Base-by-base conservation (phyloP, 495 filamentous ascomycete species). In the Mytilinidion resinicola region DNA sequence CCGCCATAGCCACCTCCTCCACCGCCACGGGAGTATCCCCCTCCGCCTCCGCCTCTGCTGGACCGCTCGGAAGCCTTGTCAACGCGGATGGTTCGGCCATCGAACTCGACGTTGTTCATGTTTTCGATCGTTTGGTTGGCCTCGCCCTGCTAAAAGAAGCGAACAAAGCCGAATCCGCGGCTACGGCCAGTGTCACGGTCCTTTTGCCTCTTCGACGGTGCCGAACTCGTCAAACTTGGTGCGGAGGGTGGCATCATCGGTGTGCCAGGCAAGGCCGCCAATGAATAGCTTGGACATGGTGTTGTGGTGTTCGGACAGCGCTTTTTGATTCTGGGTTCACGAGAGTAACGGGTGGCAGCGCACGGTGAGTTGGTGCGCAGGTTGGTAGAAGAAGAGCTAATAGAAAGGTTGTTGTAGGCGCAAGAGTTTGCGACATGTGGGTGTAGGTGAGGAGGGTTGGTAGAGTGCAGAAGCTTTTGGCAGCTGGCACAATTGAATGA, bases 61-160 rank as follows among this genome's bases (percentile, higher is more conserved):
- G 81, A 78, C 64, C 85, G 85, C 72, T 97, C 90, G 46, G 89
- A 91, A 51, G 93, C 95, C 71, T 89, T 96, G 77, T 96, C 93
- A 48, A 99, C 93, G 58, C 95, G 91, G 67, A 99, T 96, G 54
- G 80, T 82, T 56, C 93, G 91, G 48, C 93, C 93, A 75, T 99
- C 93, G 68, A 99, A 97, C 93, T 97, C 93, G 56, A 87, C 78
- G 73, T 95, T 91, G 77, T 97, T 96, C 93, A 97, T 96, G 35
- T 72, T 76, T 3, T 72, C 65, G 70, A 95, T 93, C 34, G 93
- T 95, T 44, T 77, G 74, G 56, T 93, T 83, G 36, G 95, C 93
- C 63, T 96, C 89, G 15, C 80, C 70, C 17, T 96, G 90, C 55
- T 79, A 82, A 42, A 79, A 71, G 74, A 90, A 99, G 61, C 90